A percentile compares a stretch with the other conserved stretches of the same genome.
Evolutionary conservation across 2,329 filamentous ascomycete species (phyloP).

Genomic region (Neofusicoccum ribis): DNA sequence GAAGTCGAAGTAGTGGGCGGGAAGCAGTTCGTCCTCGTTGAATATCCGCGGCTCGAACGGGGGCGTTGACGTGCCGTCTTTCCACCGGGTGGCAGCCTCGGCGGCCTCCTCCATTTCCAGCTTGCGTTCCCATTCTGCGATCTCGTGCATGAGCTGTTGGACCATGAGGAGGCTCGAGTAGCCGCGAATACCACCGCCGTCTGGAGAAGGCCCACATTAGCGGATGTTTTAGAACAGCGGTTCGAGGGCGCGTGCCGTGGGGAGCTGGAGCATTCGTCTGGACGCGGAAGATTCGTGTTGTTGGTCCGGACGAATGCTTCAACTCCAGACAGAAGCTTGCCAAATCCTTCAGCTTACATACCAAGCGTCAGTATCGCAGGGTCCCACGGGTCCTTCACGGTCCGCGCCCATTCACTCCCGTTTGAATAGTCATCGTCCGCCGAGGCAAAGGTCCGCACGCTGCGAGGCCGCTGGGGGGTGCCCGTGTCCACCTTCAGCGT

Average conservation of each 20-base stretch:
- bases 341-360: slow-evolving; percentile 24
- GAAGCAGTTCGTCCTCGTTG: slow-evolving; percentile 46
- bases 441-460: slow-evolving; percentile 32
- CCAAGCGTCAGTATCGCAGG: slow-evolving; percentile 49
- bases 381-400: slow-evolving; percentile 49
- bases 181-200: slow-evolving; percentile 54
- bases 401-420: slow-evolving; percentile 45
- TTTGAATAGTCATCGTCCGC: slow-evolving; percentile 38
- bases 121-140: slow-evolving; percentile 46
- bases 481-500: slow-evolving; percentile 10
- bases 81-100: slow-evolving; percentile 28
- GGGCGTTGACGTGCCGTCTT: slow-evolving; percentile 5
- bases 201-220: slow-evolving; percentile 22
- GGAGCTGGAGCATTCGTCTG: not conserved
- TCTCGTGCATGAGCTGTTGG: slow-evolving; percentile 50
- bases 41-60: slow-evolving; percentile 26
- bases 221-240: too few relatives aligned
- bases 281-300: too few relatives aligned
- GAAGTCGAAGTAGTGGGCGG: slow-evolving; percentile 56
- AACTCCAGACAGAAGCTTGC: not conserved
- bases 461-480: slow-evolving; percentile 28
- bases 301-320: not conserved
- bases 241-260: too few relatives aligned
- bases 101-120: slow-evolving; percentile 46
- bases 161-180: slow-evolving; percentile 53